Percentiles rank a stretch among this genome's conserved stretches.
These are phyloP conservation scores for Misopates orontium DNA, from an alignment of 257 asterid species.

Conservation along the genomic window DNA sequence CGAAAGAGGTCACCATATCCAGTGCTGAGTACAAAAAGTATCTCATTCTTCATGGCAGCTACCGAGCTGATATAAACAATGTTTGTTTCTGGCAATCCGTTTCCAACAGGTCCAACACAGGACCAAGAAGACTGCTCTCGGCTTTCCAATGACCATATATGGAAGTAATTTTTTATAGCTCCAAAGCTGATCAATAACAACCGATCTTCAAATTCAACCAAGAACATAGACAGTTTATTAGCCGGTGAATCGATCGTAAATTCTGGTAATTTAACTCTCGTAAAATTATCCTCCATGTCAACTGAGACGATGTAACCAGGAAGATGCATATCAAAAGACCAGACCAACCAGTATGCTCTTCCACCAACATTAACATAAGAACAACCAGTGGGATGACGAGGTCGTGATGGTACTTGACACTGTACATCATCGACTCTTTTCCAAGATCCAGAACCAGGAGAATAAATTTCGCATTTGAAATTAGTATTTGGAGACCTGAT, in stretches of 20 bases:
- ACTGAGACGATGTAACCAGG: slow-evolving; percentile 20
- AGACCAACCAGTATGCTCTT: slow-evolving; percentile 25
- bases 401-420: slow-evolving; percentile 11
- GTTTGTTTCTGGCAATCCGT: background rate
- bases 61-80: slow-evolving; percentile 14
- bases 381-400: slow-evolving; percentile 14
- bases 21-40: slow-evolving; percentile 1
- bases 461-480: slow-evolving; percentile 8
- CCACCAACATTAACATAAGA: slow-evolving; percentile 21
- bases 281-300: slow-evolving; percentile 15
- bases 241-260: no score
- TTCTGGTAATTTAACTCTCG: background rate
- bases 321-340: background rate
- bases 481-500: background rate
- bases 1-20: background rate
- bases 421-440: background rate
- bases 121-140: background rate
- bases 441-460: slow-evolving; percentile 16
- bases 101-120: background rate
- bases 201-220: background rate
- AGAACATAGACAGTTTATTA: no score
- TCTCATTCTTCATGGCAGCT: slow-evolving; percentile 7
- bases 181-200: background rate
- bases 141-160: background rate
- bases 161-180: no score